Evolutionary conservation across 805 yeast genomes (phyloP), one percentile per base, ranked within the genome.

Genomic region (Spathaspora girioi): DNA sequence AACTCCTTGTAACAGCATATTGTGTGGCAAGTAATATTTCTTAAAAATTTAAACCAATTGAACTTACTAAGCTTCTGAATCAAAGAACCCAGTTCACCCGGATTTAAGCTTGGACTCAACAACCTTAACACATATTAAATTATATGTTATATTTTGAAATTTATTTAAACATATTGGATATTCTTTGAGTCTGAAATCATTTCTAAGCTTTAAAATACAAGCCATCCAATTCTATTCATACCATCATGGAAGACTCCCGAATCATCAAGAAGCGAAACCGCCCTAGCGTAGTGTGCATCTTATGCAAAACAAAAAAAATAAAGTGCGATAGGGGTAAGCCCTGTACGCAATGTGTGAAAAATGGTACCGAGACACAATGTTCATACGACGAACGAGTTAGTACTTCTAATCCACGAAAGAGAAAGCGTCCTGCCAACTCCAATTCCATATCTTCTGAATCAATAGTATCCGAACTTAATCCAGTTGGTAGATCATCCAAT

Each of bases 321-420:
- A 67, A 65, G 51, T 77, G 81, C 62, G 80, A 77, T 52, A 68
- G 68, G 54, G 59, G 61, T 7, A 61, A 64, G 15, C 81, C 81
- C 0, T 67, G 77, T 43, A 61, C 64, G 1, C 54, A 63, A 1
- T 72, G 77, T 56, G 44, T 60, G 18, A 65, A 62, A 50, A 61
- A 62, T 43, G 59, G 62, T 44, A 66, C 61, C 5, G 65, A 43
- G 2, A 31, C 50, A 17, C 31, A 48, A 31, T 59, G 63, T 48
- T 27, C 45, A 10, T 59, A 58, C 46, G 60, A 53, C 12, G 56
- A 53, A 11, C 29, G 50, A 27, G n/a, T 45, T 38, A 18, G 20
- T 9, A 43, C 17, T 14, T 12, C 42, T 3, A 15, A 38, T 29
- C 35, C 32, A 10, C 6, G 32, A 45, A 23, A 46, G 15, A 40